A percentile compares a stretch with the other conserved stretches of the same genome.
These are phyloP conservation scores for Mallotus repandus DNA, from an alignment of 441 rosid species.

Conservation along the genomic window DNA sequence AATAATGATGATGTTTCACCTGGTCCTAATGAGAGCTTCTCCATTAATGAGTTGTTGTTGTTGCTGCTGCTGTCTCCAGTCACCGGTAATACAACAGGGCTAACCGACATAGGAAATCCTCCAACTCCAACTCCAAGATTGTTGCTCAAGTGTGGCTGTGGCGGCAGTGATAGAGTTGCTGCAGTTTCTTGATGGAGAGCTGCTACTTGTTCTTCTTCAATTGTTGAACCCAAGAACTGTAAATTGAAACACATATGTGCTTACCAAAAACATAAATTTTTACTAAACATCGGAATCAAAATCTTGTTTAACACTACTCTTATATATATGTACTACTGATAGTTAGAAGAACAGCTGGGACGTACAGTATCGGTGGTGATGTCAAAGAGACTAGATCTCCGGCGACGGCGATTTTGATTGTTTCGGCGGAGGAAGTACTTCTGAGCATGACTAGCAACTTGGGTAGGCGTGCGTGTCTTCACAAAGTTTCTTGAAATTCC, in stretches of 20 bases:
- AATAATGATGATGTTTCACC: background rate
- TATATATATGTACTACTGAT: too few species aligned
- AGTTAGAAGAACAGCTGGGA: too few species aligned
- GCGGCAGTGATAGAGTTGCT: conserved; percentile 18
- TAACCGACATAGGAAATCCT: too few species aligned
- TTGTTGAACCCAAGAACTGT: conserved; percentile 34
- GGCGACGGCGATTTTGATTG: conserved; percentile 75
- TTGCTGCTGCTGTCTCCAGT: background rate
- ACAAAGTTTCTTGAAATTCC: conserved; percentile 88
- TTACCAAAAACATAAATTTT: too few species aligned
- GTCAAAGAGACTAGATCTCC: conserved; percentile 87
- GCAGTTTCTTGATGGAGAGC: conserved; percentile 27
- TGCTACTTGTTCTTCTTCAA: conserved; percentile 42
- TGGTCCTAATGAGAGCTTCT: conserved; percentile 34
- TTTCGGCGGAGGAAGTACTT: conserved; percentile 81
- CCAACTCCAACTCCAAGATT: conserved; percentile 18
- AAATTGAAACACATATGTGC: background rate
- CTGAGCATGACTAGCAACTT: conserved; percentile 95
- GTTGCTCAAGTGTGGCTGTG: conserved; percentile 17
- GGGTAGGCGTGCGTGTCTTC: conserved; percentile 88
- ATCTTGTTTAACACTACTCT: too few species aligned
- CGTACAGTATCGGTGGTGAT: conserved; percentile 68
- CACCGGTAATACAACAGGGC: conserved; percentile 19
- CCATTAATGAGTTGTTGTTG: conserved; percentile 26
- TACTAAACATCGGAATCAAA: too few species aligned